Evolutionary conservation across 2,329 filamentous ascomycete genomes (phyloP), one percentile per base, ranked within the genome.

Genomic region (Clonostachys sp.): DNA sequence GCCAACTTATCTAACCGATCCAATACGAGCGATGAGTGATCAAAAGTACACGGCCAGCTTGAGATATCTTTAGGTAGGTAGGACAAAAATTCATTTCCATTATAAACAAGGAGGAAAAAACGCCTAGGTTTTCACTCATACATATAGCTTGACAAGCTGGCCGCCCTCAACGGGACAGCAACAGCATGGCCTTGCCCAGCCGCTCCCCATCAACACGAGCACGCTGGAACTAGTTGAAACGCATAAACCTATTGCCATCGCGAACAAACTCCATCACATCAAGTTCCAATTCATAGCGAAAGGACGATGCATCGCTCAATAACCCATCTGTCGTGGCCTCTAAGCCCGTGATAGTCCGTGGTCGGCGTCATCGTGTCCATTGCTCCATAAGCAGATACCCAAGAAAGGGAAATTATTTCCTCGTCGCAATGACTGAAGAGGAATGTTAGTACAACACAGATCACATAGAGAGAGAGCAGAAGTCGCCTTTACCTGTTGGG

Each of bases 401-500:
- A 44, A 34, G 24, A 12, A 18, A 20, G 12, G n/a, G n/a, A 42
- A 41, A 24, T 39, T 36, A 34, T 45, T 14, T 35, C 18, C 14
- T 34, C 14, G 17, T 17, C 18, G 17, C 20, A 16, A 14, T n/a
- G 17, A 36, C 39, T 38, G 14, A 17, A 5, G 9, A 7, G 13
- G 39, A 18, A 18, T 12, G 16, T 18, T 9, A 55, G 24, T 30
- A 30, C 24, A 30, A 30, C 24, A 10, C 24, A 30, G 9, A 30
- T 30, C 9, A 30, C 24, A 30, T 30, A 30, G 24, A 30, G 24
- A 30, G 24, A 30, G 24, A 30, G 24, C 24, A 30, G 24, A 30
- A 10, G 24, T 30, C 24, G 24, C 24, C 24, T 65, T 34, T 83
- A 96, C 92, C 90, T 58, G 87, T 79, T 56, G 94, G 94, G 58